These are phyloP conservation scores for Auricularia sp. DNA, from an alignment of 768 basidiomycete species.

Conservation along the genomic window DNA sequence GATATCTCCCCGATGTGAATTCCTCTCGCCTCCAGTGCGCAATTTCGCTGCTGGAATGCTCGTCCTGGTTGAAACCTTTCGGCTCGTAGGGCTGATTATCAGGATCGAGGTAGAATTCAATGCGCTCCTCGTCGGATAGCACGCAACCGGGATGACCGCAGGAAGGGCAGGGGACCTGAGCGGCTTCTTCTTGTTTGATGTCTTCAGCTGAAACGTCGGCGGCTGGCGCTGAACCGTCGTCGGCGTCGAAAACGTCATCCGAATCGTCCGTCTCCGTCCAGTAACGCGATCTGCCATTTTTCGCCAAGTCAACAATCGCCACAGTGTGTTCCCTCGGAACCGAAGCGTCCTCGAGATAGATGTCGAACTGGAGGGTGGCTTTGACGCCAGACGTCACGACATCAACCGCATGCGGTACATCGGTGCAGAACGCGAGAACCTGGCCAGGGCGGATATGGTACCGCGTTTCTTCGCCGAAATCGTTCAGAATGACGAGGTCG, in stretches of 20 bases:
- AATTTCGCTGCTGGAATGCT: no score
- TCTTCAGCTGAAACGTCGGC: not conserved
- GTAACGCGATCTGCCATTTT: slow-evolving; percentile 16
- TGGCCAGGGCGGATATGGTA: slow-evolving; percentile 1
- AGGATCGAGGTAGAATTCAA: no score
- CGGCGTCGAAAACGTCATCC: slow-evolving; percentile 16
- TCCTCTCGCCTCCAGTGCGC: no score
- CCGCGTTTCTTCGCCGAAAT: no score
- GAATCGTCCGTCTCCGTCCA: slow-evolving; percentile 15
- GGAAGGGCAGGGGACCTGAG: no score
- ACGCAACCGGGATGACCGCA: no score
- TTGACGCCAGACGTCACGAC: slow-evolving; percentile 21
- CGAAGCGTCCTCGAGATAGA: not conserved
- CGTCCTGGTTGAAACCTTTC: no score
- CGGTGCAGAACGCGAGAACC: slow-evolving; percentile 25
- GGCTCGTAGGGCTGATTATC: no score
- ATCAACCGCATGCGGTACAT: slow-evolving; percentile 18
- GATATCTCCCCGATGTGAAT: no score
- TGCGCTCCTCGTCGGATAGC: no score
- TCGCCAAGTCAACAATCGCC: slow-evolving; percentile 17
- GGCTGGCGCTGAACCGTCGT: slow-evolving; percentile 9
- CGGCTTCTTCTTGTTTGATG: not conserved
- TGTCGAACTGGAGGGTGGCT: slow-evolving; percentile 2
- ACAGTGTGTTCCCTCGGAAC: slow-evolving; percentile 7
- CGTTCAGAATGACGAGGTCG: no score